These are phyloP conservation scores for Monilinia fructigena DNA, from an alignment of 2,329 filamentous ascomycete genomes.

Conservation along the genomic window DNA sequence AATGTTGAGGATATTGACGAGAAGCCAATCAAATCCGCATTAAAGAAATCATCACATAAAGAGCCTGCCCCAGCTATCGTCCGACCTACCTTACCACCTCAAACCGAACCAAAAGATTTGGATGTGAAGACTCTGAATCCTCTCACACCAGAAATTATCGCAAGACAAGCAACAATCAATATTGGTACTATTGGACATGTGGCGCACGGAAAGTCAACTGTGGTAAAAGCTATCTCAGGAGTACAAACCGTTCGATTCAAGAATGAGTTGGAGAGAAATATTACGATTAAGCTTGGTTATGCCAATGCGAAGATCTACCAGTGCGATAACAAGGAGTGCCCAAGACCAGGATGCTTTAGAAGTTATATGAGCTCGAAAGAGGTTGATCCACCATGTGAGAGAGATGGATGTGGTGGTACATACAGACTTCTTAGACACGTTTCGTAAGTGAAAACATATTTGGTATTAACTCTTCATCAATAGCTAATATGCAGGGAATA, in stretches of 20 bases:
- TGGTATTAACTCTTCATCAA: conserved; percentile 8
- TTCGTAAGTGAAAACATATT: conserved; percentile 61
- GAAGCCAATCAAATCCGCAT: conserved; percentile 75
- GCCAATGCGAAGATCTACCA: conserved; percentile 99
- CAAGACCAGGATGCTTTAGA: conserved; percentile 89
- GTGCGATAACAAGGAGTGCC: conserved; percentile 89
- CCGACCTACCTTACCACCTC: conserved; percentile 72
- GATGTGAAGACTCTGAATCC: conserved; percentile 79
- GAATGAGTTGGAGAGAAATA: conserved; percentile 98
- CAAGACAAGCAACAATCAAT: conserved; percentile 97
- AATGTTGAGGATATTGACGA: conserved; percentile 56
- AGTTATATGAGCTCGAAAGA: conserved; percentile 99
- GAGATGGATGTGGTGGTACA: conserved; percentile 82
- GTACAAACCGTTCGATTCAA: conserved; percentile 99
- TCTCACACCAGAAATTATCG: conserved; percentile 93
- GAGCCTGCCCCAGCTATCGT: conserved; percentile 56
- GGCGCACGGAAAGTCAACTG: conserved; percentile 97
- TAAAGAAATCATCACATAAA: conserved; percentile 72
- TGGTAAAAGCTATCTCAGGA: conserved; percentile 98
- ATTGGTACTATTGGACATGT: conserved; percentile 98
- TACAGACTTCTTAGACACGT: conserved; percentile 90
- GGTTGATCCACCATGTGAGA: conserved; percentile 92
- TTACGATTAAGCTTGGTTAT: conserved; percentile 99
- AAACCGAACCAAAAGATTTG: conserved; percentile 88
- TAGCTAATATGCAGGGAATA: conserved; percentile 43